These are phyloP conservation scores for Arachis hypogaea DNA, from an alignment of 306 rosid species.

Conservation along the genomic window DNA sequence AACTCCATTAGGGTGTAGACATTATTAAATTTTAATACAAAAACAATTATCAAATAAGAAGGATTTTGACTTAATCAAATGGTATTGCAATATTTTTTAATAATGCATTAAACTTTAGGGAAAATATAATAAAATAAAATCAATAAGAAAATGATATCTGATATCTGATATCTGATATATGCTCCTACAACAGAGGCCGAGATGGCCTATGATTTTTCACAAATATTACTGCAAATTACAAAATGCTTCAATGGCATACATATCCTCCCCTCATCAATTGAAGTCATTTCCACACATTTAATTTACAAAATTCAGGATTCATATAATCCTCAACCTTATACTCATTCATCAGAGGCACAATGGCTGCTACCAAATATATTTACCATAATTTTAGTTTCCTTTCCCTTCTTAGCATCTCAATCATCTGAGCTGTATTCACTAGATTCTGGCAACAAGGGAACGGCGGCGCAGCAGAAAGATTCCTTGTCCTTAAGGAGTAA, in stretches of 20 bases:
- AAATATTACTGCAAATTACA: slow-evolving; percentile 1
- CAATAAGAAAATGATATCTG: slow-evolving; percentile 20
- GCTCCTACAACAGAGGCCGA: slow-evolving; percentile 32
- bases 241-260: neutral
- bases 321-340: slow-evolving; percentile 26
- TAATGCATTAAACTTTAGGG: neutral
- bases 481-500: slow-evolving; percentile 92
- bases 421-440: slow-evolving; percentile 92
- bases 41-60: neutral
- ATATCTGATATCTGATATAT: slow-evolving; percentile 4
- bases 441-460: slow-evolving; percentile 70
- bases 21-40: neutral
- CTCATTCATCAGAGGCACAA: slow-evolving; percentile 20
- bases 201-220: slow-evolving; percentile 38
- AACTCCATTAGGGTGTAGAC: too few species aligned
- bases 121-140: neutral
- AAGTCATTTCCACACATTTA: slow-evolving; percentile 8
- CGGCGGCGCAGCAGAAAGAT: slow-evolving; percentile 84
- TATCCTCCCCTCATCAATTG: neutral
- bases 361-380: slow-evolving; percentile 13
- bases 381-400: slow-evolving; percentile 32
- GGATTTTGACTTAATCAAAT: neutral
- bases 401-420: slow-evolving; percentile 34
- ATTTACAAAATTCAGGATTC: slow-evolving; percentile 19
- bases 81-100: neutral